phyloP scores from a whole-genome alignment of 1,284 basidiomycete species.

The Malassezia caprae region DNA sequence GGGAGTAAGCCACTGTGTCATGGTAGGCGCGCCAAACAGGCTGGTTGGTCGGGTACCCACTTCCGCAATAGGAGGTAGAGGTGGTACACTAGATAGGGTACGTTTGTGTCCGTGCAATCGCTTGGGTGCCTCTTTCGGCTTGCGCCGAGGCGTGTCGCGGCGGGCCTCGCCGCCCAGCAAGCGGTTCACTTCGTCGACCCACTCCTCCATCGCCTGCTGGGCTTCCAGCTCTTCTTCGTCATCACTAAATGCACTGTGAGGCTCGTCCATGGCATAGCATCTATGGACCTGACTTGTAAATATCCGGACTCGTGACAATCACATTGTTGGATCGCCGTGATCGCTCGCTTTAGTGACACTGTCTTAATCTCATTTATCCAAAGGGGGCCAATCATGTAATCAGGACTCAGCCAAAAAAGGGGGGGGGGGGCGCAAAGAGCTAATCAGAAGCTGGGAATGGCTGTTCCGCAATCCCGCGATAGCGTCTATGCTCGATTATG shows the following conservation, averaged over 20 bases:
- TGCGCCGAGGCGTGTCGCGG: neutral
- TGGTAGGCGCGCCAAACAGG: neutral
- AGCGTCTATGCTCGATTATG: neutral
- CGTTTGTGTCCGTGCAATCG: neutral
- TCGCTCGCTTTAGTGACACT: too few relatives aligned
- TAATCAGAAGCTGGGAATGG: neutral
- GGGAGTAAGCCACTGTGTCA: neutral
- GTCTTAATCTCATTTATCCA: neutral
- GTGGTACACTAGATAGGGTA: neutral
- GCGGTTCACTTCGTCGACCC: constrained; percentile 13
- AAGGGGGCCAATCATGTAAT: neutral
- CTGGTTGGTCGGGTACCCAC: neutral
- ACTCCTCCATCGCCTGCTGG: constrained; percentile 13
- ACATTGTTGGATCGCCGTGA: neutral
- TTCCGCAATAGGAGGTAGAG: neutral
- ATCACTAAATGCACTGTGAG: constrained; percentile 13
- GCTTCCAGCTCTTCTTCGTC: constrained; percentile 9
- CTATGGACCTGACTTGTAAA: neutral
- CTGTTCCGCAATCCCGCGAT: neutral
- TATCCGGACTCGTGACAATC: neutral
- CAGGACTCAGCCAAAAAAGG: neutral
- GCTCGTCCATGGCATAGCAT: neutral
- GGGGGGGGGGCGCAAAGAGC: too few relatives aligned
- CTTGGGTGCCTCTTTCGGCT: neutral
- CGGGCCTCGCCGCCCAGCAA: constrained; percentile 9